These are phyloP conservation scores for Sphaerobolus stellatus DNA, from an alignment of 1,284 basidiomycete species.

Conservation along the genomic window DNA sequence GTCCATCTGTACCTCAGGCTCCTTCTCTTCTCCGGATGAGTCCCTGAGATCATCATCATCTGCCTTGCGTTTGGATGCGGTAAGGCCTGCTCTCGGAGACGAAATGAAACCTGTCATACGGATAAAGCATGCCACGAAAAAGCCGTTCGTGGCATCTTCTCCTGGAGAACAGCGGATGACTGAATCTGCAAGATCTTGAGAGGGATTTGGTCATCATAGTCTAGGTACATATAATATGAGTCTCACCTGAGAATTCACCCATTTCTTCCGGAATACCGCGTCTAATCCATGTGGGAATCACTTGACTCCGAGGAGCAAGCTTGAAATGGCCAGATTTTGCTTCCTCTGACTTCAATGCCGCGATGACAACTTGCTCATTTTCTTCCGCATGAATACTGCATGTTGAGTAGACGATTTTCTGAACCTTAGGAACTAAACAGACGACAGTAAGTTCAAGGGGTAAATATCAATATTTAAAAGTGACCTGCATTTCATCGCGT, in stretches of 20 bases:
- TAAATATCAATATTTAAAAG: not conserved
- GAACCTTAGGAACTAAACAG: conserved; percentile 50
- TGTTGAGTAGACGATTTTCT: conserved; percentile 92
- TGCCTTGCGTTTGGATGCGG: conserved; percentile 6
- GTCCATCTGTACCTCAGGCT: conserved; percentile 6
- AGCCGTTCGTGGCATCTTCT: conserved; percentile 89
- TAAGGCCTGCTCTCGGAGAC: not conserved
- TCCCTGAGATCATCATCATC: conserved; percentile 28
- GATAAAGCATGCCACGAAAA: conserved; percentile 89
- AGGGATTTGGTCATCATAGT: conserved; percentile 4
- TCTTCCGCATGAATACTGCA: conserved; percentile 91
- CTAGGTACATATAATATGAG: not conserved
- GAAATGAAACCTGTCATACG: conserved; percentile 20
- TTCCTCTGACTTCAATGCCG: conserved; percentile 69
- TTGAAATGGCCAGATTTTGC: conserved; percentile 58
- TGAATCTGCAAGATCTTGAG: conserved; percentile 60
- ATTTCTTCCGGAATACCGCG: conserved; percentile 71
- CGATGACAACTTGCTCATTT: conserved; percentile 84
- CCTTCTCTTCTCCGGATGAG: no score
- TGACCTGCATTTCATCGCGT: conserved; percentile 87
- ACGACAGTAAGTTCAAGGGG: conserved; percentile 1
- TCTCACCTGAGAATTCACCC: conserved; percentile 40
- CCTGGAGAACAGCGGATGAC: conserved; percentile 83
- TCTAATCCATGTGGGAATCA: conserved; percentile 78
- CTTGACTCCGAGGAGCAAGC: conserved; percentile 63